Conservation (phyloP, 108 stramenopile genomes). For the Skeletonema menzelii region DNA sequence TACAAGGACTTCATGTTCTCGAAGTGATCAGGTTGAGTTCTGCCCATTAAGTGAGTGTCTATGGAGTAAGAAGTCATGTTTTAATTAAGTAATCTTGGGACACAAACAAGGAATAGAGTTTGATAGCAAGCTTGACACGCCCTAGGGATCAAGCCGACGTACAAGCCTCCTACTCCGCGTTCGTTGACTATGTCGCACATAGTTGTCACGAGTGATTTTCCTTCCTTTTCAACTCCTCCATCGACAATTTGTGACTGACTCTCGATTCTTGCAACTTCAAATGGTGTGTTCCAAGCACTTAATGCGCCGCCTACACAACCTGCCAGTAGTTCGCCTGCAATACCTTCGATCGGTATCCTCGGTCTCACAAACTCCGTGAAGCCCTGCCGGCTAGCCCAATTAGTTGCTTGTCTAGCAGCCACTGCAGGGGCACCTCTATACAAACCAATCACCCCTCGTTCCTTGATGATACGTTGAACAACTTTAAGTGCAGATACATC, state of each 20-base stretch:
- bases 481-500: conserved; percentile 19
- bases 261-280: conserved; percentile 36
- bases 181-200: conserved; percentile 31
- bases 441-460: conserved; percentile 20
- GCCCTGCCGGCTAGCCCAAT: conserved; percentile 38
- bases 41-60: not conserved
- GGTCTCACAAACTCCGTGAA: conserved; percentile 34
- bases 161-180: conserved; percentile 22
- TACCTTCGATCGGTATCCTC: conserved; percentile 15
- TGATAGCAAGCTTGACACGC: conserved; percentile 31
- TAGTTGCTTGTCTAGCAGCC: conserved; percentile 28
- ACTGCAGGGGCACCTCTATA: conserved; percentile 36
- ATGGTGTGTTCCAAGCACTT: conserved; percentile 40
- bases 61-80: not conserved
- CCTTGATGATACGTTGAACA: conserved; percentile 4
- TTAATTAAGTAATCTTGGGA: conserved; percentile 23
- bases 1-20: conserved; percentile 82
- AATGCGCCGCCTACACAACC: conserved; percentile 29
- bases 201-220: conserved; percentile 13
- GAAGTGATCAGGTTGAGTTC: not conserved
- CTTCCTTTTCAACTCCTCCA: not conserved
- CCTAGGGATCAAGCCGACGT: conserved; percentile 25
- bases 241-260: conserved; percentile 9
- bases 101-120: conserved; percentile 31
- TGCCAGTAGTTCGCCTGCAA: conserved; percentile 25